Percentiles rank a stretch among this genome's conserved stretches.
These are phyloP conservation scores for Ganoderma meredithae DNA, from an alignment of 1,284 basidiomycete genomes.

Conservation along the genomic window DNA sequence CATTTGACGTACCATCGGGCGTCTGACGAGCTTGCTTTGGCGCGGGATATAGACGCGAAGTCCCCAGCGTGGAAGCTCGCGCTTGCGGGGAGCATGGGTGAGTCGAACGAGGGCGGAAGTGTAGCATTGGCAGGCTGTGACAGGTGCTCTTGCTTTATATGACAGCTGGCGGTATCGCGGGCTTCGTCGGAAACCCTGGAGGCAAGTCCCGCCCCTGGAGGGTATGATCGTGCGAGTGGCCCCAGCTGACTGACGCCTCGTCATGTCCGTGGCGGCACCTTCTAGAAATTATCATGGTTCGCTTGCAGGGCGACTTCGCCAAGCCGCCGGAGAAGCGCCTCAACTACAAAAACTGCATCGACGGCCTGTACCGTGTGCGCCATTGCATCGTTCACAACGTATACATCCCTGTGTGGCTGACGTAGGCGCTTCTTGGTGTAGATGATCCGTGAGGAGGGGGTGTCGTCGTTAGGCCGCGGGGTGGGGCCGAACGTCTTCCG, in stretches of 20 bases:
- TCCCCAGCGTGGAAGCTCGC: constrained; percentile 85
- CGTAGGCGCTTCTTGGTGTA: constrained; percentile 37
- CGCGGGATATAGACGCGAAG: constrained; percentile 51
- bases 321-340: constrained; percentile 85
- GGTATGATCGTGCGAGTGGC: not conserved
- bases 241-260: constrained; percentile 11
- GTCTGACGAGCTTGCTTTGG: not conserved
- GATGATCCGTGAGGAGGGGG: constrained; percentile 89
- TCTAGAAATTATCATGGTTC: constrained; percentile 83
- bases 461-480: constrained; percentile 79
- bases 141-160: constrained; percentile 1
- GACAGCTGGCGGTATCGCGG: constrained; percentile 82
- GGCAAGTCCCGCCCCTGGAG: constrained; percentile 50
- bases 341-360: constrained; percentile 88
- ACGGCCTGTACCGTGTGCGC: constrained; percentile 81
- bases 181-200: constrained; percentile 88
- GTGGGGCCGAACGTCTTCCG: constrained; percentile 87
- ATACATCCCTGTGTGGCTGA: constrained; percentile 10
- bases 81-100: constrained; percentile 82
- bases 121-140: constrained; percentile 5
- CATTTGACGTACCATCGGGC: too few relatives aligned
- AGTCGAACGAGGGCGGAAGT: not conserved
- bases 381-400: not conserved
- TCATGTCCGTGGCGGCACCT: not conserved
- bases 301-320: constrained; percentile 85